These are phyloP conservation scores for Aegilops longissima DNA, from an alignment of 176 grass and related monocot genomes.

Conservation along the genomic window DNA sequence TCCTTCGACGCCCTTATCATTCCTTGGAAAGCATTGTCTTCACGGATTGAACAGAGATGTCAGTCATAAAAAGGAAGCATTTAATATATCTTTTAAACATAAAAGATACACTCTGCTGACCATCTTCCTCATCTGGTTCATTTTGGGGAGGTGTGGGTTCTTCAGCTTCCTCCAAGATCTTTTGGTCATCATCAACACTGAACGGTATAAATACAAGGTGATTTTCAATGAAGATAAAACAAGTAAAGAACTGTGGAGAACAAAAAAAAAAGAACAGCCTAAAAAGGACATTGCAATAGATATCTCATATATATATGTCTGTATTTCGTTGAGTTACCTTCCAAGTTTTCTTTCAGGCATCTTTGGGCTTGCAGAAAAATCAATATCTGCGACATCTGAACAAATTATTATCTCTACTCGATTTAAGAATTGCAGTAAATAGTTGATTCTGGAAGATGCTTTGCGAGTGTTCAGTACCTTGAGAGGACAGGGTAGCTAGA, in stretches of 20 bases:
- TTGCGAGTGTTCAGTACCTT: constrained; percentile 42
- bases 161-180: constrained; percentile 1
- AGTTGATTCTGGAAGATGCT: not conserved
- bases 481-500: constrained; percentile 68
- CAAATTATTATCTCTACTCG: constrained; percentile 12
- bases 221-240: not conserved
- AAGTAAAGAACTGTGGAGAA: not conserved
- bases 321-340: constrained; percentile 44
- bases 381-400: constrained; percentile 33
- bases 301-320: not conserved
- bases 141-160: not conserved
- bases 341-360: constrained; percentile 26
- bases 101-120: not conserved
- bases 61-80: constrained; percentile 14
- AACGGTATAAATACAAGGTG: not conserved
- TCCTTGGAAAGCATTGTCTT: constrained; percentile 31
- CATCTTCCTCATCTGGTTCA: constrained; percentile 39
- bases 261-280: not conserved
- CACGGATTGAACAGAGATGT: constrained; percentile 14
- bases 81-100: not conserved
- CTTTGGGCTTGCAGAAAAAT: constrained; percentile 26
- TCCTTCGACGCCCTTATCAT: constrained; percentile 49
- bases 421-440: not conserved
- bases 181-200: constrained; percentile 40
- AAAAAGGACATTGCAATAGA: not conserved